phyloP scores from a whole-genome alignment of 148 eudicot genomes.

The Simmondsia chinensis region DNA sequence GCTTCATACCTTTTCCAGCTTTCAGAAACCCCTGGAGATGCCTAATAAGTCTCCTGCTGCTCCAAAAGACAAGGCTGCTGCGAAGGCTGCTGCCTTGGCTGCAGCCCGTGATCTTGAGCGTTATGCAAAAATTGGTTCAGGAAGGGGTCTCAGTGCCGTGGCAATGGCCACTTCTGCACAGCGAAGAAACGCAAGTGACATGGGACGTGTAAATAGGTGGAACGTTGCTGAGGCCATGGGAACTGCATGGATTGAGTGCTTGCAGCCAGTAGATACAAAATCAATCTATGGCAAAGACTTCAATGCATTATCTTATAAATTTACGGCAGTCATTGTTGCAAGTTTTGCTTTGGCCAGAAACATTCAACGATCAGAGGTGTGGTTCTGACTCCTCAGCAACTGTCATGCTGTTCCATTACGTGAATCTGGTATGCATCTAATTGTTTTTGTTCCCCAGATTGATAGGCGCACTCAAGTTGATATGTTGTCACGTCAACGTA shows the following conservation, averaged over 20 bases:
- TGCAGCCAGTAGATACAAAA: constrained; percentile 84
- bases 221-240: constrained; percentile 95
- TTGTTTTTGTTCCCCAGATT: constrained; percentile 30
- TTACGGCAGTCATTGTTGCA: constrained; percentile 91
- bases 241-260: constrained; percentile 96
- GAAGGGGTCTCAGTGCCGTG: constrained; percentile 99
- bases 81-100: constrained; percentile 98
- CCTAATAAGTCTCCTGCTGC: constrained; percentile 40
- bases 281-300: constrained; percentile 91
- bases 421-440: not conserved
- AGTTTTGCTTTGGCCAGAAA: constrained; percentile 95
- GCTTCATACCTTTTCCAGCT: constrained; percentile 92
- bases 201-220: constrained; percentile 91
- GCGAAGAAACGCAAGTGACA: constrained; percentile 71
- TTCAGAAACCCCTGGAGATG: constrained; percentile 60
- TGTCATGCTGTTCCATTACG: not conserved
- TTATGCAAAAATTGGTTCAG: constrained; percentile 93
- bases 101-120: constrained; percentile 99
- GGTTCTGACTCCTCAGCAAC: not conserved
- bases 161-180: constrained; percentile 99
- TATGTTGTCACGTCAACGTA: constrained; percentile 50
- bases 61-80: constrained; percentile 91
- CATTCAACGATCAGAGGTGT: constrained; percentile 97
- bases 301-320: constrained; percentile 86
- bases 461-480: constrained; percentile 84